Base-by-base conservation (phyloP, 2,329 filamentous ascomycete species). In the Claviceps fusiformis region DNA sequence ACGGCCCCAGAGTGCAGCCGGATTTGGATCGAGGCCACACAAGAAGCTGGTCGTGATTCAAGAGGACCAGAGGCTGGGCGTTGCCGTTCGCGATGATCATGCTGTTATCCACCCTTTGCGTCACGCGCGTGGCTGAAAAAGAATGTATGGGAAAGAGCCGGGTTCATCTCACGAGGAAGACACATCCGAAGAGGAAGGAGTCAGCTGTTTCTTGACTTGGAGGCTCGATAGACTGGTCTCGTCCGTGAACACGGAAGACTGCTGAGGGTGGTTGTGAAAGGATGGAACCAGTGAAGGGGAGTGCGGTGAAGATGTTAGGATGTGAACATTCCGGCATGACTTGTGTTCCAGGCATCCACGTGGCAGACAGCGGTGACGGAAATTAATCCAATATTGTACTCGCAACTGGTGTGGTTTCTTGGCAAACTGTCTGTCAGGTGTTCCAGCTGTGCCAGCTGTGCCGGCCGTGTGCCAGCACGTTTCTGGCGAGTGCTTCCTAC, bases 91-190 rank as follows among this genome's bases (percentile, higher is more conserved):
- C 52, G 31, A 51, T 27, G 47, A 43, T 48, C 50, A 55, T 55
- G 35, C 45, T 48, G 35, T 43, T 53, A 53, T 35, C 50, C 55
- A 24, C 56, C 56, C 27, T 52, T 55, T 51, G 51, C 47, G 27
- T 55, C 54, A 54, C 51, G 51, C 46, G 56, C 47, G 54, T 57
- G 54, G 43, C 50, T 55, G 50, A 54, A 57, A 24, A 54, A 49
- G 35, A 53, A 45, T 10, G 44, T 46, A 27, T 11, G 54, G 54
- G 56, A 46, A 55, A 53, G 56, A 55, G 51, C 45, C 27, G 35
- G 29, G 43, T 39, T 55, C 56, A 57, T 57, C 39, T 57, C 56
- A 53, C 39, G 43, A 19, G 31, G 35, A 27, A 24, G 27, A 39
- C 35, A 54, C 39, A 56, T 54, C 46, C 27, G 47, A 37, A 49